Conservation (phyloP, 257 asterid genomes). For the Eucommia ulmoides region DNA sequence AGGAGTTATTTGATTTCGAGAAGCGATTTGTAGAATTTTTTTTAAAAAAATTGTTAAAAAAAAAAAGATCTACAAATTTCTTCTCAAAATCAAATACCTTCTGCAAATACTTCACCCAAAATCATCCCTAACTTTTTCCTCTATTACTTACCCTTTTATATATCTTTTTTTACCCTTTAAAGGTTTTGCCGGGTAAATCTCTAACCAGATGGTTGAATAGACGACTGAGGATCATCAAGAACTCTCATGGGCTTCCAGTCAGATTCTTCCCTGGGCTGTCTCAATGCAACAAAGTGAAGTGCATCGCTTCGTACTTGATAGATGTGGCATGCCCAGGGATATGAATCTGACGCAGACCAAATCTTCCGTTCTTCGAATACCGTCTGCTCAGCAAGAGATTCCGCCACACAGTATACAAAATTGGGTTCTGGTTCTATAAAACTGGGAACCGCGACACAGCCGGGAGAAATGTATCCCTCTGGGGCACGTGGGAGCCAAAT, state of each 20-base stretch:
- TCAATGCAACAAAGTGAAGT: slow-evolving; percentile 77
- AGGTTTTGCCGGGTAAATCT: too few relatives aligned
- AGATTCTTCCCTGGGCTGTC: slow-evolving; percentile 75
- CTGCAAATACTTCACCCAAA: too few relatives aligned
- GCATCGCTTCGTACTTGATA: slow-evolving; percentile 74
- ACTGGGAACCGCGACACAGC: slow-evolving; percentile 58
- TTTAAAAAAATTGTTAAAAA: too few relatives aligned
- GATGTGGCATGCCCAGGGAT: slow-evolving; percentile 93
- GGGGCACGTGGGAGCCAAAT: slow-evolving; percentile 98
- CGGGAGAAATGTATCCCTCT: slow-evolving; percentile 70
- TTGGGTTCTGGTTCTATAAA: slow-evolving; percentile 65
- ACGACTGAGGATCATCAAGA: slow-evolving; percentile 26
- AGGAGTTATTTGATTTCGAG: too few relatives aligned
- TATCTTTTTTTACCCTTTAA: too few relatives aligned
- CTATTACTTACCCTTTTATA: too few relatives aligned
- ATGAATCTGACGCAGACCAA: slow-evolving; percentile 83
- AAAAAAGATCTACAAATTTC: too few relatives aligned
- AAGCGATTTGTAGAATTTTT: too few relatives aligned
- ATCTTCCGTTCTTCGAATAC: slow-evolving; percentile 74
- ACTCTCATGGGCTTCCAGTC: slow-evolving; percentile 73
- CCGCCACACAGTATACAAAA: slow-evolving; percentile 56
- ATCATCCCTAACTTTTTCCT: too few relatives aligned
- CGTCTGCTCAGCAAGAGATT: slow-evolving; percentile 57
- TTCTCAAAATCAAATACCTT: too few relatives aligned
- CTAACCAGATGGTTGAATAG: neutral